phyloP scores from a whole-genome alignment of 192 early-diverging fungal genomes.

The Podila clonocystis region DNA sequence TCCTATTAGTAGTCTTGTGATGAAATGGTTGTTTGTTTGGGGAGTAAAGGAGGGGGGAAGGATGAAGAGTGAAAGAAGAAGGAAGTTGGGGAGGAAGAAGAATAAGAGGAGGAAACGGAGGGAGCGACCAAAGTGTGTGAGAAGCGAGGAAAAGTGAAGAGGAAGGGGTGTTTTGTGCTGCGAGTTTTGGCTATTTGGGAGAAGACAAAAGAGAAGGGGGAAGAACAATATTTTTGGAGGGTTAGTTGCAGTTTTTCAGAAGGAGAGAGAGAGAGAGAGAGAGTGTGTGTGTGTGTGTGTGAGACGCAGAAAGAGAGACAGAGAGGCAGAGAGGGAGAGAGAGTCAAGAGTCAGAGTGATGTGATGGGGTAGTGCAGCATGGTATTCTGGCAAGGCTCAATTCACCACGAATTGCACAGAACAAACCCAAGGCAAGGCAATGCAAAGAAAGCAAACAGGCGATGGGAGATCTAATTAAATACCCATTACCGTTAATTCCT shows the following conservation, averaged over 20 bases:
- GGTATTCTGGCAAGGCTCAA: too few relatives aligned
- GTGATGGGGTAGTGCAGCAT: too few relatives aligned
- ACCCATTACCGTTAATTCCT: too few relatives aligned
- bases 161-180: background rate
- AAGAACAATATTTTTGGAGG: background rate
- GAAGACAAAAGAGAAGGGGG: background rate
- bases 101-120: slow-evolving; percentile 2
- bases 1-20: slow-evolving; percentile 2
- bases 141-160: background rate
- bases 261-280: background rate
- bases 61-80: background rate
- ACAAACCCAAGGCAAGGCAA: too few relatives aligned
- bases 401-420: too few relatives aligned
- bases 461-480: too few relatives aligned
- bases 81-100: background rate
- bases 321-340: slow-evolving; percentile 5
- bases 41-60: background rate
- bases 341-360: background rate
- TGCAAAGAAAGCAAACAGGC: too few relatives aligned
- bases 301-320: too few relatives aligned
- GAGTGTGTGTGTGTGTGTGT: too few relatives aligned
- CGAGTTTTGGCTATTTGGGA: background rate
- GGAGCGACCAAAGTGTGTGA: background rate
- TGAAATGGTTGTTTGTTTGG: background rate
- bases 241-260: background rate